Evolutionary conservation across 2,329 filamentous ascomycete species (phyloP), one percentile per base, ranked within the genome.

Genomic region (Fusarium humuli): DNA sequence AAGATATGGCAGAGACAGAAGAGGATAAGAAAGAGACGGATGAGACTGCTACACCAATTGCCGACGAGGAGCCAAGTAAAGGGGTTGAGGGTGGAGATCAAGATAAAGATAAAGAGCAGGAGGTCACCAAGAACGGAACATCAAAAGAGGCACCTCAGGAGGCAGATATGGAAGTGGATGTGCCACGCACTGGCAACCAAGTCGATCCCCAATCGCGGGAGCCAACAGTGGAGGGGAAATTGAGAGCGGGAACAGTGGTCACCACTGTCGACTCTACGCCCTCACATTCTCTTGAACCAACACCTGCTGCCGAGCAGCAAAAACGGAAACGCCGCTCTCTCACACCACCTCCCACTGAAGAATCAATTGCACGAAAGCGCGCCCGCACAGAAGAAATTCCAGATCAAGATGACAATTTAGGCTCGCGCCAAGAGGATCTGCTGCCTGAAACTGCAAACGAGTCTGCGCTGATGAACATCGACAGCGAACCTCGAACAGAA

Each of bases 311-410:
- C 13, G 64, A 75, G 70, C 82, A 82, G 42, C 87, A 87, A 72
- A 92, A 91, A 79, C 85, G 90, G 66, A 92, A 92, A 78, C 87
- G 90, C 72, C 85, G 89, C 72, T 92, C 89, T 45, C 83, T 84
- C 59, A 92, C 85, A 60, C 90, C 90, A 37, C 82, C 86, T 22
- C 87, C 87, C 11, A 85, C 83, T 12, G 80, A 82, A 25, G 84
- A 88, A 60, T 85, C 87, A 16, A 79, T 85, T 49, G 82, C 84
- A 46, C 82, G 81, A 53, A 91, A 91, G 76, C 88, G 86, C 65
- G 80, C 83, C 13, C 86, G 85, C 70, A 79, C 84, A 49, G 83
- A 80, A 41, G 76, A 73, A 27, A 57, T 53, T 53, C 45, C 13
- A 27, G 61, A 37, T 42, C 56, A 68, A 61, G 47, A 57, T 12